These are phyloP conservation scores for Emergomyces africanus DNA, from an alignment of 2,329 filamentous ascomycete genomes.

Conservation along the genomic window DNA sequence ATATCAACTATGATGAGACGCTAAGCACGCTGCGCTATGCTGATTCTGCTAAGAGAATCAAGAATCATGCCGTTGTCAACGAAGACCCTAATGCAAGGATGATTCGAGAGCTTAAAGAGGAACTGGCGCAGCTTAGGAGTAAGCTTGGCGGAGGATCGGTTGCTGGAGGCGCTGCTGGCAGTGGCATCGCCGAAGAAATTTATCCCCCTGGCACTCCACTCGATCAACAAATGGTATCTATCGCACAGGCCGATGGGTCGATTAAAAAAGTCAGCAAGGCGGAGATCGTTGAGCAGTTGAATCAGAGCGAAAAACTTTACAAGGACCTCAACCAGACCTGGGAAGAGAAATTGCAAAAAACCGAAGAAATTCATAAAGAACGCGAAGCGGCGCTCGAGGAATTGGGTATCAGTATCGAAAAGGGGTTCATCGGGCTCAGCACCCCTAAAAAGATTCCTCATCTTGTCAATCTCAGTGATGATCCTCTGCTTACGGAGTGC, in stretches of 20 bases:
- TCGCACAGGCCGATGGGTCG: slow-evolving; percentile 70
- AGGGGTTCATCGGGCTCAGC: slow-evolving; percentile 87
- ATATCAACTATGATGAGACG: slow-evolving; percentile 98
- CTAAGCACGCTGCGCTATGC: slow-evolving; percentile 91
- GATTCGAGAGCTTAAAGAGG: slow-evolving; percentile 96
- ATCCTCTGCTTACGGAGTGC: slow-evolving; percentile 87
- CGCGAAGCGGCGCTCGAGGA: slow-evolving; percentile 90
- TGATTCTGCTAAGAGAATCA: slow-evolving; percentile 96
- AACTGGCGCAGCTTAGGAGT: slow-evolving; percentile 69
- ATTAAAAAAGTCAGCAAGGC: slow-evolving; percentile 96
- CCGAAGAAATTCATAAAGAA: slow-evolving; percentile 95
- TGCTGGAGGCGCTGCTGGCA: slow-evolving; percentile 34
- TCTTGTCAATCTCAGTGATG: slow-evolving; percentile 93
- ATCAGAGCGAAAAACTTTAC: slow-evolving; percentile 91
- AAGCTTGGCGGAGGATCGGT: slow-evolving; percentile 56
- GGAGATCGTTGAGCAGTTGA: slow-evolving; percentile 92
- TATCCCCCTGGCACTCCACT: slow-evolving; percentile 87
- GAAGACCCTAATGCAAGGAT: slow-evolving; percentile 98
- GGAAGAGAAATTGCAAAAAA: slow-evolving; percentile 93
- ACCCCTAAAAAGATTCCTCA: slow-evolving; percentile 99
- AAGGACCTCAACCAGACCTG: slow-evolving; percentile 96
- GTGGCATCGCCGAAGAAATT: slow-evolving; percentile 54
- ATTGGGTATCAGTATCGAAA: slow-evolving; percentile 96
- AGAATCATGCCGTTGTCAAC: slow-evolving; percentile 99
- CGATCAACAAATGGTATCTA: slow-evolving; percentile 92